Percentiles rank a stretch among this genome's conserved stretches.
Conservation (phyloP, 495 filamentous ascomycete species). For the Aspergillus kassunensis region DNA sequence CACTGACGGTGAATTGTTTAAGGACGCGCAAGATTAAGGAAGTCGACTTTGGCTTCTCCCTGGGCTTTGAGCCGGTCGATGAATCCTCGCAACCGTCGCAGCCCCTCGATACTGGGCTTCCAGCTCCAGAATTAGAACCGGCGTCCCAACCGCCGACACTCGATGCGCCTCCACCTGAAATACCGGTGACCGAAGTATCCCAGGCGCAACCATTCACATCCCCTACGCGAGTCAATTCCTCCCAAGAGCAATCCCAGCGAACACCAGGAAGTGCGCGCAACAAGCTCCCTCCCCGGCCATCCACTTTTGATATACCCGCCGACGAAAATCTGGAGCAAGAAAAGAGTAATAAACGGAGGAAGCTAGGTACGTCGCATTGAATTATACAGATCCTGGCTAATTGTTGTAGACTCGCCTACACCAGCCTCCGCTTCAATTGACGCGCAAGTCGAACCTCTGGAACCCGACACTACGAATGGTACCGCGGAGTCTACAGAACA, state of each 20-base stretch:
- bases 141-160: constrained; percentile 8
- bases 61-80: constrained; percentile 31
- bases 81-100: constrained; percentile 19
- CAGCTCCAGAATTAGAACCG: too few species aligned
- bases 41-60: constrained; percentile 50
- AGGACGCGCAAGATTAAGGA: constrained; percentile 46
- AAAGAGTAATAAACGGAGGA: constrained; percentile 27
- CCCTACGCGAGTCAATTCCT: background rate
- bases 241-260: constrained; percentile 11
- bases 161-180: constrained; percentile 1
- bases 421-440: background rate
- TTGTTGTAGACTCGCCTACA: constrained; percentile 12
- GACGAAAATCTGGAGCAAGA: constrained; percentile 17
- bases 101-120: constrained; percentile 12
- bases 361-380: constrained; percentile 18
- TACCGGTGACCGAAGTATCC: background rate
- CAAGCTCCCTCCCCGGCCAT: constrained; percentile 18
- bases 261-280: constrained; percentile 25
- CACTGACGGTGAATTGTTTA: constrained; percentile 16
- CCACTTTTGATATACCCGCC: constrained; percentile 21
- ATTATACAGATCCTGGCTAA: constrained; percentile 1
- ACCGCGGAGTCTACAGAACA: background rate
- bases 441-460: background rate
- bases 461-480: constrained; percentile 11
- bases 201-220: background rate